These are phyloP conservation scores for Kalanchoe fedtschenkoi DNA, from an alignment of 164 flowering plant species.

Conservation along the genomic window DNA sequence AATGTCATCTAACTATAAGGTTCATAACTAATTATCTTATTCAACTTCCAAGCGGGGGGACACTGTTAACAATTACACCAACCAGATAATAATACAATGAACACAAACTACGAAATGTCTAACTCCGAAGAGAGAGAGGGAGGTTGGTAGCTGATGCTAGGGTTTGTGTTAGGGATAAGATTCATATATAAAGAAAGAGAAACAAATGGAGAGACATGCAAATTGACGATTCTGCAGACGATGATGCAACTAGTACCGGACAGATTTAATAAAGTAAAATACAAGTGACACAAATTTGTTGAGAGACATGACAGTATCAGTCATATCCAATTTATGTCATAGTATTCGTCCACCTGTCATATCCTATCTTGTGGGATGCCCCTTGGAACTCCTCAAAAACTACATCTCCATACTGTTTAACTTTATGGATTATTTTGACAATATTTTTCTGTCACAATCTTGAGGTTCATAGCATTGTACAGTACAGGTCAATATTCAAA, in stretches of 20 bases:
- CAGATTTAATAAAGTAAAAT: neutral
- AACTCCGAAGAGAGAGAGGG: no score
- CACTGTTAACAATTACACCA: neutral
- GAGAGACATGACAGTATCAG: neutral
- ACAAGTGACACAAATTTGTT: neutral
- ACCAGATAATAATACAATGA: neutral
- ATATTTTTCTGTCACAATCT: neutral
- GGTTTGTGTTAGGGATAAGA: neutral
- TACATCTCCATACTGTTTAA: neutral
- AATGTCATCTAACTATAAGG: no score
- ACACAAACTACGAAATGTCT: no score
- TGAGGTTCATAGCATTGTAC: neutral
- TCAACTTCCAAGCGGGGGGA: neutral
- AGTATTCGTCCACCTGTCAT: conserved; percentile 3
- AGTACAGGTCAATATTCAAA: no score
- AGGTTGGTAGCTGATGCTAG: neutral
- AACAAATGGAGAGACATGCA: neutral
- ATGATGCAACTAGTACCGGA: no score
- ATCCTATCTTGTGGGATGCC: conserved; percentile 1
- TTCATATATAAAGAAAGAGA: neutral
- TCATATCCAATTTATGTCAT: neutral
- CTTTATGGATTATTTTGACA: neutral
- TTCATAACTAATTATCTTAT: neutral
- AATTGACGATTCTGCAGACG: neutral
- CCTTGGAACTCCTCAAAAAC: neutral